Evolutionary conservation across 129 eudicot species (phyloP), one percentile per base, ranked within the genome.

Genomic region (Smallanthus sonchifolius): DNA sequence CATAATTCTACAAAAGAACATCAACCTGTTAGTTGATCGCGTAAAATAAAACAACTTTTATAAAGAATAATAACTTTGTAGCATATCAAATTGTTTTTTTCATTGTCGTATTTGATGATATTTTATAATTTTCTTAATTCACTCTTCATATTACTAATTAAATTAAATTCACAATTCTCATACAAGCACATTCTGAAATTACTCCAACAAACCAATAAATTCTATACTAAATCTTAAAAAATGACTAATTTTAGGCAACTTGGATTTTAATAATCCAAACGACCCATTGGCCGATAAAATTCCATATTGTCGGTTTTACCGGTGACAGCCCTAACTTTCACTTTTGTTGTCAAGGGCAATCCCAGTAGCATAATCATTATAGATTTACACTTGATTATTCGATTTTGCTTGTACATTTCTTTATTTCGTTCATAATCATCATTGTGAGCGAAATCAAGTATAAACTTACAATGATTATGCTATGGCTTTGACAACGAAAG

Each of bases 1-100:
- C 89, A 81, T 56, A 94, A 38, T 67, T 88, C 99, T 94, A 82
- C 85, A 83, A 24, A 17, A 81, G 47, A 56, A 63, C 9, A 40
- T 7, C 65, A 19, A 10, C 28, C 57, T n/a, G 4, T 74, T 69
- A 67, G 66, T 60, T 16, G 32, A 61, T n/a, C 4, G 15, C 64
- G 39, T 67, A 49, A 17, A 66, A 63, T 15, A 36, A 69, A 74
- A 6, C 34, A 19, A 61, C 0, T 30, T 36, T 66, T 56, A 10
- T 24, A 10, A 66, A 39, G 57, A 43, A 4, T 36, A 30, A 28
- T 30, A 30, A 59, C 65, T 59, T 4, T 49, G 60, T 54, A 2
- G 60, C 60, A 54, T 17, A 54, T 16, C 60, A 52, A 52, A 52
- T 17, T 52, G 10, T 17, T 52, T 52, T 40, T 2, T 6, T 16